Evolutionary conservation across 148 eudicot genomes (phyloP).

Genomic region (Diospyros kaki): DNA sequence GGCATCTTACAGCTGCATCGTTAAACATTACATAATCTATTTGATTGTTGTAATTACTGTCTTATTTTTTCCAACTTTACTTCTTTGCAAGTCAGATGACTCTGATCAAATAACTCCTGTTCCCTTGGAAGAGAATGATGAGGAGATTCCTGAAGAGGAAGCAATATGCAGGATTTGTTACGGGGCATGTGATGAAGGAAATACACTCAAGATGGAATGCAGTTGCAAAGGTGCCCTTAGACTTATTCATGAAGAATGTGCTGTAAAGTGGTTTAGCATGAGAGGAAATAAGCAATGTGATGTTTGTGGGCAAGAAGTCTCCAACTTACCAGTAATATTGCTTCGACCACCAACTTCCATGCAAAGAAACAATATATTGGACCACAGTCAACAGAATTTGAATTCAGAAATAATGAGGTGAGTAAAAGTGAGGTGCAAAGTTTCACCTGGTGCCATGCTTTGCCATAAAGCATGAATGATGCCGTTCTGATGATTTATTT

Average conservation of each 20-base stretch:
- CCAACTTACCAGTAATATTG: conserved; percentile 83
- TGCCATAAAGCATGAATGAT: not conserved
- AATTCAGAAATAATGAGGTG: conserved; percentile 48
- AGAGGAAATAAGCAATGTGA: conserved; percentile 74
- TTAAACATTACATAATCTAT: too few relatives aligned
- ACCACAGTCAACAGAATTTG: conserved; percentile 29
- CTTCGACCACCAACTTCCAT: conserved; percentile 48
- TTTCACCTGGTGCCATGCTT: not conserved
- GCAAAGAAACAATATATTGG: conserved; percentile 38
- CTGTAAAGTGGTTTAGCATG: conserved; percentile 78
- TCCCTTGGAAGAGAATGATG: conserved; percentile 50
- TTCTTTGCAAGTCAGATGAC: conserved; percentile 23
- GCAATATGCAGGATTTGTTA: conserved; percentile 89
- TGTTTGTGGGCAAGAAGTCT: conserved; percentile 80
- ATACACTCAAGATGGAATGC: conserved; percentile 93
- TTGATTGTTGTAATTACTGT: not conserved
- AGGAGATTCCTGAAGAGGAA: conserved; percentile 94
- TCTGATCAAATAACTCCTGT: conserved; percentile 41
- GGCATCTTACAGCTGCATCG: too few relatives aligned
- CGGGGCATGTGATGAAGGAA: conserved; percentile 78
- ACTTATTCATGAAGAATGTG: conserved; percentile 83
- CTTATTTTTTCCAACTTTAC: not conserved
- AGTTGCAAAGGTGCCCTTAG: conserved; percentile 93
- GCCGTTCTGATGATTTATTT: not conserved
- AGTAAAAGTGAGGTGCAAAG: not conserved